These are phyloP conservation scores for Pistacia atlantica DNA, from an alignment of 345 rosid genomes.

Conservation along the genomic window DNA sequence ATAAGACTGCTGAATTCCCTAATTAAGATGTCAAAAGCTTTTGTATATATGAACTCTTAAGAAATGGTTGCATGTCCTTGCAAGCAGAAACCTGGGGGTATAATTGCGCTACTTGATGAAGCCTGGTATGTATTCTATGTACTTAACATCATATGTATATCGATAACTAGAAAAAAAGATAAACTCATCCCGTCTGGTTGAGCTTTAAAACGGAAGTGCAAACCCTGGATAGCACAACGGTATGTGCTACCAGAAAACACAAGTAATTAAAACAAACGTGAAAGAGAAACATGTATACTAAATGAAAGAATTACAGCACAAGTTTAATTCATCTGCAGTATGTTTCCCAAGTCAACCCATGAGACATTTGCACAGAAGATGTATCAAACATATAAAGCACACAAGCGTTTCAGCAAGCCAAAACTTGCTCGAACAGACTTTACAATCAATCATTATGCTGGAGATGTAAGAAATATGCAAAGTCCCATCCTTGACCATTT, in stretches of 20 bases:
- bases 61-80: conserved; percentile 11
- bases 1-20: conserved; percentile 13
- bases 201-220: neutral
- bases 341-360: conserved; percentile 85
- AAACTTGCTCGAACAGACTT: conserved; percentile 71
- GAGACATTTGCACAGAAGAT: conserved; percentile 81
- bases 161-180: neutral
- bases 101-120: conserved; percentile 75
- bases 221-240: neutral
- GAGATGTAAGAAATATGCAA: conserved; percentile 51
- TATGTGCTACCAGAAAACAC: neutral
- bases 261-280: too few relatives aligned
- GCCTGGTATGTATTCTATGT: conserved; percentile 57
- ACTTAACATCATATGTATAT: conserved; percentile 2
- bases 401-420: conserved; percentile 78
- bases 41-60: conserved; percentile 3
- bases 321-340: conserved; percentile 42
- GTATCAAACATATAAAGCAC: conserved; percentile 72
- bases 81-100: conserved; percentile 85
- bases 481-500: conserved; percentile 8
- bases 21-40: conserved; percentile 1
- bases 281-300: neutral
- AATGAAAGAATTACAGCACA: conserved; percentile 2
- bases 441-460: conserved; percentile 80
- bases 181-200: neutral